Percentiles rank a stretch among this genome's conserved stretches.
phyloP scores from a whole-genome alignment of 805 yeast species.

The Maudiozyma serrabonitensis region DNA sequence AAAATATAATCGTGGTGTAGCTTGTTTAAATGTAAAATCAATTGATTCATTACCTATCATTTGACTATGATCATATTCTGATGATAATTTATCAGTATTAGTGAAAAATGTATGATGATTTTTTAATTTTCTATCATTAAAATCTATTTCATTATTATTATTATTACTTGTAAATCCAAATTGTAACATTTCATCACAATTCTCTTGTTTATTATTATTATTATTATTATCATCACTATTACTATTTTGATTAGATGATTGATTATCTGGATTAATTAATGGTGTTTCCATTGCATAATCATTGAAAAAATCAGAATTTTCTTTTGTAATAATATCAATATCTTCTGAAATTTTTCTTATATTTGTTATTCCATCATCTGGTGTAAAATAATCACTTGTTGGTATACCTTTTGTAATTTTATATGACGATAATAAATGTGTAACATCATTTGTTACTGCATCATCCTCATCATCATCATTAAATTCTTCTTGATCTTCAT shows the following conservation, averaged over 20 bases:
- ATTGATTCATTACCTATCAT: background rate
- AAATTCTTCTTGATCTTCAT: background rate
- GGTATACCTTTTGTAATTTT: slow-evolving; percentile 11
- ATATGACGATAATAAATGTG: slow-evolving; percentile 12
- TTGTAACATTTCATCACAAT: background rate
- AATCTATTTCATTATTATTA: background rate
- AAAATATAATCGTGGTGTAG: background rate
- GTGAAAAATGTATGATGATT: background rate
- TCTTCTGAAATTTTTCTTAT: slow-evolving; percentile 9
- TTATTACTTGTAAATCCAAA: background rate
- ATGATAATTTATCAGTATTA: background rate
- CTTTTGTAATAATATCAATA: slow-evolving; percentile 9
- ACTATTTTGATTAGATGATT: background rate
- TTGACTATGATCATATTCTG: background rate
- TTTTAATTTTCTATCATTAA: background rate
- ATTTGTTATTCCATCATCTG: background rate
- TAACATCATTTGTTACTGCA: slow-evolving; percentile 12
- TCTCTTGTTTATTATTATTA: background rate
- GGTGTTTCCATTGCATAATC: slow-evolving; percentile 2
- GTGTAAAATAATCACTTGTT: background rate
- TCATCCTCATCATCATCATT: background rate
- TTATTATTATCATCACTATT: too few species aligned
- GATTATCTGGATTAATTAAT: background rate
- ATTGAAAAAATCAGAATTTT: slow-evolving; percentile 3
- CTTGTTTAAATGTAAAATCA: background rate